Base-by-base conservation (phyloP, 2,329 filamentous ascomycete genomes). In the Laburnicola sp. region DNA sequence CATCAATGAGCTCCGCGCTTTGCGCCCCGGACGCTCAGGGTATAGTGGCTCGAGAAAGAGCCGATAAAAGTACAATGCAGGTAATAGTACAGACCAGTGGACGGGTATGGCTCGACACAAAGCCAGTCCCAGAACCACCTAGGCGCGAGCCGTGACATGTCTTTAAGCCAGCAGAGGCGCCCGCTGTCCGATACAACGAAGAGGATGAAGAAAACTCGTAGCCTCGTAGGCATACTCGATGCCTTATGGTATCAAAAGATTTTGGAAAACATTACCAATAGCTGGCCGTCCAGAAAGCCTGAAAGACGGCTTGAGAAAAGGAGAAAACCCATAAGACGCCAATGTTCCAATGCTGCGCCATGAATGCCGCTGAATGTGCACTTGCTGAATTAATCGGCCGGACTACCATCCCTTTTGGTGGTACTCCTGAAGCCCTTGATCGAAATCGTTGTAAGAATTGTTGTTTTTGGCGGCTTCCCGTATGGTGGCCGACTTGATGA, bases 371-470 rank as follows among this genome's bases (percentile, higher is more conserved):
- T 71, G 59, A 68, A 68, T 45, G 57, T 69, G 58, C 61, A 69
- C 57, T 63, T 63, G 58, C 48, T 57, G 43, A 61, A 56, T 51
- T 25, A 53, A 45, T 31, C 26, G 48, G 50, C 26, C 22, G 25
- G 25, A 45, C 65, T 84, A 95, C 91, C 91, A 96, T 66, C 90
- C 91, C 71, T 90, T 89, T 57, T 86, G 82, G 71, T 95, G 88
- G 75, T 94, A 95, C 65, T 91, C 89, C 69, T 85, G 85, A n/a
- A 89, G 84, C 38, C 91, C 90, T 69, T 87, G 85, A 66, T 88
- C 85, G 66, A 95, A 91, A 64, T 94, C 64, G 47, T 86, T 69
- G 72, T 94, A 94, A 65, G 87, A 91, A 65, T 81, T 85, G 64
- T 86, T 84, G 65, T 88, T 87, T 55, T 81, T 78, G 48, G 79